Conservation (phyloP, 768 basidiomycete species). For the Lepiota brunneoincarnata region DNA sequence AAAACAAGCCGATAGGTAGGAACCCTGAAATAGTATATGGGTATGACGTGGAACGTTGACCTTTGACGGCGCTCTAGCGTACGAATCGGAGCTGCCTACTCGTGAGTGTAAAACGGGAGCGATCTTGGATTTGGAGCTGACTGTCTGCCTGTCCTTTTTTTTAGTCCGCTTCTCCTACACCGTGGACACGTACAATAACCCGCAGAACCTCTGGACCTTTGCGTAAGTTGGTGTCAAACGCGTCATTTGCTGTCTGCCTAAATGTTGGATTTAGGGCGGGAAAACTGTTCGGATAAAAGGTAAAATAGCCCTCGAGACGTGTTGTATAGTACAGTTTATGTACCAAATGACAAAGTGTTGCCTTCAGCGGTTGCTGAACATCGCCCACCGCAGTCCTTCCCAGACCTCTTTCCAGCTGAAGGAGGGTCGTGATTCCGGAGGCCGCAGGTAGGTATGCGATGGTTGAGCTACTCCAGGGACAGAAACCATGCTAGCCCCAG, state of each 20-base stretch:
- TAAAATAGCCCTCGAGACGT: conserved; percentile 6
- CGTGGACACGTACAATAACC: conserved; percentile 60
- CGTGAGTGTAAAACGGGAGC: conserved; percentile 18
- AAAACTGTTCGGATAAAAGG: neutral
- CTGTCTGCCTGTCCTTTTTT: neutral
- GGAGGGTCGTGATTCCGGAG: conserved; percentile 14
- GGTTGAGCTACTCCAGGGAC: neutral
- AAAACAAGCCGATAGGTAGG: conserved; percentile 38
- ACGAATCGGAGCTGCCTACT: conserved; percentile 38
- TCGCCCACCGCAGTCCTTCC: conserved; percentile 47
- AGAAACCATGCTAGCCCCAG: conserved; percentile 5
- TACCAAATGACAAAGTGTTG: conserved; percentile 31
- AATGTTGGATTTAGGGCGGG: neutral
- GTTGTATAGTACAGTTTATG: conserved; percentile 36
- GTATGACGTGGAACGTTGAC: neutral
- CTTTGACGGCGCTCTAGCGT: conserved; percentile 26
- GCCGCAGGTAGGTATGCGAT: conserved; percentile 8
- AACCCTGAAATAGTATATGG: neutral
- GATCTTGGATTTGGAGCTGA: neutral
- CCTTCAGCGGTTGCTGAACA: conserved; percentile 45
- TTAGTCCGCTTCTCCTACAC: conserved; percentile 62
- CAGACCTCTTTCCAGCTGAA: conserved; percentile 27
- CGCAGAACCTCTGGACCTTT: conserved; percentile 56
- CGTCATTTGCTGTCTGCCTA: neutral
- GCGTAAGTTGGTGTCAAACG: conserved; percentile 35